Evolutionary conservation across 768 basidiomycete species (phyloP), one percentile per base, ranked within the genome.

Genomic region (Udeniomyces megalosporus): DNA sequence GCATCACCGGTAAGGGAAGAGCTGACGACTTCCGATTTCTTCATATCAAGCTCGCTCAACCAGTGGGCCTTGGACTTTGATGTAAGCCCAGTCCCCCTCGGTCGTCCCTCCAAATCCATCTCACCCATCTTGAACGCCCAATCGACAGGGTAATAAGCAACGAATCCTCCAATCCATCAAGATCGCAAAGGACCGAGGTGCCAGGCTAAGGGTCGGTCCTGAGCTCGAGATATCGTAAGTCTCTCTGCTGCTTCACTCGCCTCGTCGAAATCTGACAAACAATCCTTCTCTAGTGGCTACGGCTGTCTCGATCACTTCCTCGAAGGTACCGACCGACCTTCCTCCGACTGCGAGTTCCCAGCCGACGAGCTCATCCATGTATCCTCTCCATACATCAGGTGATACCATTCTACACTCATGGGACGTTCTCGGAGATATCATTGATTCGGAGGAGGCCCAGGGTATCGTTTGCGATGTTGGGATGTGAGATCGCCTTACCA

Each of bases 31-130:
- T 35, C 45, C 45, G 51, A 31, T 50, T 28, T 34, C 46, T 20
- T 3, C n/a, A n/a, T 14, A 56, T n/a, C n/a, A 49, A 93, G 90
- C 72, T 91, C 90, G 17, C 77, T 99, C 31, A 93, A 96, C 70
- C 93, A 99, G 74, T 96, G 93, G 90, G 87, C 95, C 7, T 75
- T 97, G 44, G 93, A 96, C 72, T 96, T 96, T 66, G 83, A 92
- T 71, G 91, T 85, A 69, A 65, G 76, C n/a, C n/a, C n/a, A 32
- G 22, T n/a, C 22, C 15, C 29, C 7, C 11, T 31, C 56, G n/a
- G 1, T 29, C 26, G 11, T 32, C 31, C 20, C n/a, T 28, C 22
- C 38, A 49, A 44, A 8, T 42, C 38, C 38, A 17, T 8, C 58
- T 46, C 22, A 42, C 29, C 15, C 29, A 44, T 28, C 52, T 48